A percentile compares a stretch with the other conserved stretches of the same genome.
Conservation (phyloP, 108 stramenopile genomes). For the Cyclotella baltica region DNA sequence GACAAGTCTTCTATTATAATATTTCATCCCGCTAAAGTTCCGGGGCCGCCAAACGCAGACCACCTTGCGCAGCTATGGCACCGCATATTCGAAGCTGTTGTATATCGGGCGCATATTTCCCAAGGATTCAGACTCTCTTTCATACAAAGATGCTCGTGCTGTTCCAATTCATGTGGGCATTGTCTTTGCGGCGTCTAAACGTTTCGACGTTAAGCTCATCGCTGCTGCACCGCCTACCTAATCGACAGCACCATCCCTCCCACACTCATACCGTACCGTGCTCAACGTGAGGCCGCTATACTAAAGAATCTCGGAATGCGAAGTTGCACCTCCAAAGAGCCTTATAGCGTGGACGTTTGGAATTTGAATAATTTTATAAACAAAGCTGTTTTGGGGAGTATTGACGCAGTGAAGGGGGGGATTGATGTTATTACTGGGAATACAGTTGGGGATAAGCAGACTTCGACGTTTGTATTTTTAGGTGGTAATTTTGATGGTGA, state of each 20-base stretch:
- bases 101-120: too few relatives aligned
- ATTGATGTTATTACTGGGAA: neutral
- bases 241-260: conserved; percentile 88
- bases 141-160: too few relatives aligned
- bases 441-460: conserved; percentile 37
- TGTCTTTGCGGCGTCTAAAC: too few relatives aligned
- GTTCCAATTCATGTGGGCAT: too few relatives aligned
- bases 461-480: conserved; percentile 74
- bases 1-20: too few relatives aligned
- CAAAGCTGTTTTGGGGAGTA: conserved; percentile 78
- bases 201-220: too few relatives aligned
- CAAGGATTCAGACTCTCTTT: too few relatives aligned
- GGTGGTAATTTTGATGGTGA: conserved; percentile 53
- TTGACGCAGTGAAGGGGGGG: conserved; percentile 39
- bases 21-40: too few relatives aligned
- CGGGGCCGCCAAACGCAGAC: too few relatives aligned
- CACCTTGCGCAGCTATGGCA: too few relatives aligned
- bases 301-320: conserved; percentile 73
- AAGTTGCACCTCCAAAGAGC: conserved; percentile 69
- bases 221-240: conserved; percentile 63
- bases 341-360: conserved; percentile 62
- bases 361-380: conserved; percentile 87
- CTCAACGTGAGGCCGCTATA: conserved; percentile 58
- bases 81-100: too few relatives aligned
- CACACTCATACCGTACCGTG: conserved; percentile 67